These are phyloP conservation scores for Antarctomyces pellizariae DNA, from an alignment of 495 filamentous ascomycete species.

Conservation along the genomic window DNA sequence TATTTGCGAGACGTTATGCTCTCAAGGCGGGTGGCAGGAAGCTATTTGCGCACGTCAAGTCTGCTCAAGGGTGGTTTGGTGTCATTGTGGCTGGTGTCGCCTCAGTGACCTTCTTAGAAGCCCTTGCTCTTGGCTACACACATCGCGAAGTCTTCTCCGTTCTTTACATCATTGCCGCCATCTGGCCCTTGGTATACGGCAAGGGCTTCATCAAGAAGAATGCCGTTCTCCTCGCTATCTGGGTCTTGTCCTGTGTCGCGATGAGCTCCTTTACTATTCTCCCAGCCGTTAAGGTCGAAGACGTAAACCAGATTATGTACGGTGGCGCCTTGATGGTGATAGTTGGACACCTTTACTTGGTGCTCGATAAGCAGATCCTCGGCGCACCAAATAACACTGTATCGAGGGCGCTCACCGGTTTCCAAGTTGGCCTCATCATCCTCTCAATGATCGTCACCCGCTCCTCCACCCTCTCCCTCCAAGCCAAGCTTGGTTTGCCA, in stretches of 20 bases:
- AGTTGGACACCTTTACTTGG: conserved; percentile 57
- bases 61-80: conserved; percentile 26
- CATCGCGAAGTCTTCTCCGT: conserved; percentile 67
- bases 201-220: conserved; percentile 43
- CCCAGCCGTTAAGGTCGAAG: conserved; percentile 65
- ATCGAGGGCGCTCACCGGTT: conserved; percentile 10
- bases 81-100: conserved; percentile 34
- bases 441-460: conserved; percentile 71
- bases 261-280: conserved; percentile 89
- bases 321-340: conserved; percentile 61
- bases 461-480: conserved; percentile 57
- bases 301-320: conserved; percentile 45
- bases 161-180: conserved; percentile 47
- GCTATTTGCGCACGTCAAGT: conserved; percentile 42
- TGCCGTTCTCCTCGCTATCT: conserved; percentile 35
- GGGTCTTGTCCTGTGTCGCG: conserved; percentile 48
- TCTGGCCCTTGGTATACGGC: conserved; percentile 65
- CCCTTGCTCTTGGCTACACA: conserved; percentile 66
- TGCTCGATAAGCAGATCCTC: conserved; percentile 53
- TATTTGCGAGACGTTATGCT: conserved; percentile 54
- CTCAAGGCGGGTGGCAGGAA: conserved; percentile 40
- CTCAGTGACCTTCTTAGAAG: conserved; percentile 56
- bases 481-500: conserved; percentile 73
- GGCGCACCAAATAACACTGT: conserved; percentile 10
- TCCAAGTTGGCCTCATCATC: conserved; percentile 48